Conservation (phyloP, 2,329 filamentous ascomycete genomes). For the Bipolaris cookei region DNA sequence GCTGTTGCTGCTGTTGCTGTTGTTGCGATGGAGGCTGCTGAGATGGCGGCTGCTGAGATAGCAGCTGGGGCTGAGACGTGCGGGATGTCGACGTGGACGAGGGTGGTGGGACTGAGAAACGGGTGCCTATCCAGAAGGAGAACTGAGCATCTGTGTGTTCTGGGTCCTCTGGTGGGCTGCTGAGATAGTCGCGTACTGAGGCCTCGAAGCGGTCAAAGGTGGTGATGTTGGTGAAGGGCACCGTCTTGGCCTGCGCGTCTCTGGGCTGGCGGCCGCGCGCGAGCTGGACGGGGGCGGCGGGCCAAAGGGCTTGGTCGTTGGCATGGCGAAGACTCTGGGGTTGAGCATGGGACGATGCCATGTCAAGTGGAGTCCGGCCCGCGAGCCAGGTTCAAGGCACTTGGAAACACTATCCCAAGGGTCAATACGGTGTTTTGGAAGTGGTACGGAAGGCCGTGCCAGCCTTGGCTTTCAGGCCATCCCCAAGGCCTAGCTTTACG, state of each 20-base stretch:
- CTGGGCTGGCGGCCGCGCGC: conserved; percentile 48
- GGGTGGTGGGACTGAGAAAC: conserved; percentile 40
- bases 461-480: conserved; percentile 16
- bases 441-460: conserved; percentile 12
- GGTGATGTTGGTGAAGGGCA: conserved; percentile 37
- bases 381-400: conserved; percentile 16
- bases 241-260: conserved; percentile 44
- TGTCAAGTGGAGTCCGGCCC: conserved; percentile 28
- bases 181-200: conserved; percentile 45
- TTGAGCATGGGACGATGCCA: conserved; percentile 30
- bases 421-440: conserved; percentile 16
- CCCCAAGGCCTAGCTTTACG: conserved; percentile 2
- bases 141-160: conserved; percentile 50
- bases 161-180: conserved; percentile 41
- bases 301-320: conserved; percentile 26
- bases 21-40: conserved; percentile 1
- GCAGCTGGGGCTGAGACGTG: conserved; percentile 3
- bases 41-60: not conserved
- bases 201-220: conserved; percentile 47
- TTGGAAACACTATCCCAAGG: conserved; percentile 5
- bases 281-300: conserved; percentile 30
- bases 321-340: conserved; percentile 18
- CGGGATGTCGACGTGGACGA: not conserved
- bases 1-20: not conserved
- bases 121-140: conserved; percentile 48